Evolutionary conservation across 345 rosid genomes (phyloP).

Genomic region (Draba incana): DNA sequence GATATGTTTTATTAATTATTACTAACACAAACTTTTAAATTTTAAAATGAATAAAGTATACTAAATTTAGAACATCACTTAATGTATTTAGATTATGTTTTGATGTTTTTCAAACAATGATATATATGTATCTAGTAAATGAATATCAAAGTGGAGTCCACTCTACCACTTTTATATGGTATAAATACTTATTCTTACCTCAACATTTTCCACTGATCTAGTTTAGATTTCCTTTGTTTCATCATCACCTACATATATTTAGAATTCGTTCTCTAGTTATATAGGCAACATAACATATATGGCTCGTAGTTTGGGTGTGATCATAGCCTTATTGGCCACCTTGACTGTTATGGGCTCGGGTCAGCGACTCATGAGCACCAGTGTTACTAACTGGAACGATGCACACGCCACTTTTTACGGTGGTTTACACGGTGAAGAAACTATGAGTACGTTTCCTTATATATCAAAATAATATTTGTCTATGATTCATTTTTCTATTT

Average conservation of each 20-base stretch:
- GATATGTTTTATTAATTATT: too few species aligned
- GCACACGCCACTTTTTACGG: constrained; percentile 39
- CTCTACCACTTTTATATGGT: neutral
- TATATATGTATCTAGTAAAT: too few species aligned
- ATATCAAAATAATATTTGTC: neutral
- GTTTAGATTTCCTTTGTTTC: neutral
- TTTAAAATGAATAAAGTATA: too few species aligned
- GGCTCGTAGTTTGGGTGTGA: neutral
- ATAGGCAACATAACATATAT: constrained; percentile 3
- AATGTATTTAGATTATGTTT: too few species aligned
- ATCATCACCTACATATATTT: neutral
- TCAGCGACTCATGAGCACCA: neutral
- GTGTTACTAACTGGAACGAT: constrained; percentile 1
- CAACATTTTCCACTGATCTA: neutral
- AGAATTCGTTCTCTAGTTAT: neutral
- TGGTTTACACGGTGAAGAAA: constrained; percentile 22
- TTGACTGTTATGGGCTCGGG: neutral
- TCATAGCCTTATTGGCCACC: constrained; percentile 6
- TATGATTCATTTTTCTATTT: neutral
- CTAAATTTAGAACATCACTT: too few species aligned
- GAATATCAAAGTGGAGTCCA: too few species aligned
- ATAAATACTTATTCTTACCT: neutral
- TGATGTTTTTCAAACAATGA: too few species aligned
- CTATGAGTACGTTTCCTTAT: constrained; percentile 26
- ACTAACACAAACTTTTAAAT: too few species aligned